Evolutionary conservation across 176 grass and related monocot genomes (phyloP), one percentile per base, ranked within the genome.

Genomic region (Leersia perrieri): DNA sequence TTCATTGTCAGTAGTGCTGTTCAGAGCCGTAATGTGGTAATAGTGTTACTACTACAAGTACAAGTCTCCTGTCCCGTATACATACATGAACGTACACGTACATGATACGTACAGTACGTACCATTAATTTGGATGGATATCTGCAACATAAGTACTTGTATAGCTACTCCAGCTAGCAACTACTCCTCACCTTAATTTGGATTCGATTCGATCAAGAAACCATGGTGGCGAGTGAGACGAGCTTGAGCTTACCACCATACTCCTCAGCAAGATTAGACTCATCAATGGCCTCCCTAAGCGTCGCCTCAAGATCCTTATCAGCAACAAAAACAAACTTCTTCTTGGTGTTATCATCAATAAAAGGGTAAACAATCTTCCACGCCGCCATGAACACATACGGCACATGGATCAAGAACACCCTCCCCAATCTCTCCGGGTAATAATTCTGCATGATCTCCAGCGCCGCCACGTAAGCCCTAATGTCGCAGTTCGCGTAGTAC

Each of bases 401-500:
- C 11, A 90, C 94, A 71, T 92, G 78, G 65, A 97, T 26, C 5
- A 94, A 60, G 73, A 94, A 76, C 4, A 89, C 89, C 20, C 89
- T 63, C 1, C 82, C 89, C 0, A 97, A 83, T 3, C 89, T 79
- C 83, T 97, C 94, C 1, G 92, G 91, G 78, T 97, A 94, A 64
- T 78, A 88, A 47, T 71, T 92, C 90, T 97, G 94, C 87, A 97
- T 90, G 68, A 94, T 94, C 4, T 94, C 92, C 7, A 97, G 77
- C 27, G 63, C 79, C 7, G 92, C 92, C 12, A 97, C n/a, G 79
- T 83, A 92, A 0, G 73, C 92, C 0, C 83, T 39, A 62, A 94
- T 87, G 74, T 97, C 95, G 57, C 83, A 92, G 77, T 97, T 90
- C 3, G 86, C 82, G 68, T 88, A 97, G 63, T 88, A 97, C 15